Evolutionary conservation across 2,329 filamentous ascomycete genomes (phyloP), one percentile per base, ranked within the genome.

Genomic region (Arthrobotrys pseudoclavata): DNA sequence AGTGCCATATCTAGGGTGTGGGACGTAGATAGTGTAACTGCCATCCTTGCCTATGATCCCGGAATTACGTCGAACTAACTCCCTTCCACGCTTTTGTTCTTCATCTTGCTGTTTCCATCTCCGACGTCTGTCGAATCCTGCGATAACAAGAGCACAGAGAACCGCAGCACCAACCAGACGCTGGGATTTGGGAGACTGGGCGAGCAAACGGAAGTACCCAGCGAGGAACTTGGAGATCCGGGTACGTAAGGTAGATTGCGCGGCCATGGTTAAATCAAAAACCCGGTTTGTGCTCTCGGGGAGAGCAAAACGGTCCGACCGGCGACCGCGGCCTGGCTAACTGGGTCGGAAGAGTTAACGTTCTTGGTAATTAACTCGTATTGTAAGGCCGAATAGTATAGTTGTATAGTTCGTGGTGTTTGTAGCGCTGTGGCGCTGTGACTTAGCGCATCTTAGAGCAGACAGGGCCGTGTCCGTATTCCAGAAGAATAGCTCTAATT

Each of bases 1-100:
- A 1, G 94, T 97, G 67, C 90, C 68, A 57, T 71, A 64, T 48
- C 75, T 64, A n/a, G 68, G 71, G 62, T 78, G 45, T 9, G 29
- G 64, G 10, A 71, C 64, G 24, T 71, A 74, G 29, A 79, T 74
- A 15, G 68, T 70, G 48, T 75, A 76, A 62, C 66, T 79, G 60
- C 81, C 80, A 86, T 98, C 96, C 85, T 97, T 97, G 81, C 95
- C 93, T 84, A 92, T 89, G 79, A 98, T 87, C 82, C 94, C 97
- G 34, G 95, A 98, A 84, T 99, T 99, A 76, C 92, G 91, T 72
- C 96, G 89, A 79, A 98, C 86, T 66, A 99, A 87, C 80, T 92
- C 91, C 79, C 89, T 87, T 4, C 94, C 94, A 50, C 79, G 69
- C 24, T 77, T 74, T 81, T 94, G 91, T 81, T 96, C 94, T 80